Evolutionary conservation across 176 grass and related monocot species (phyloP).

Genomic region (Stipa capillata): DNA sequence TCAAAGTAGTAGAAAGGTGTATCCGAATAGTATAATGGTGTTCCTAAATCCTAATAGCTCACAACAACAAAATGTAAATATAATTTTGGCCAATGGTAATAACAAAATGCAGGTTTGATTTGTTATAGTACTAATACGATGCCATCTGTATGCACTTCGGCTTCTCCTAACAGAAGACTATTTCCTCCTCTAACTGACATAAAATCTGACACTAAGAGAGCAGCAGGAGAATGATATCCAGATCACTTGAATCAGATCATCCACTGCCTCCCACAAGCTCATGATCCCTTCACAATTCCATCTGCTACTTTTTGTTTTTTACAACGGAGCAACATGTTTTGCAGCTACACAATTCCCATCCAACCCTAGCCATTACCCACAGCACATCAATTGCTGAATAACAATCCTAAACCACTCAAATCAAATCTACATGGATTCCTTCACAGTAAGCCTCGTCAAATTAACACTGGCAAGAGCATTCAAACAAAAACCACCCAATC

Average conservation of each 20-base stretch:
- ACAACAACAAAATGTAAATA: not conserved
- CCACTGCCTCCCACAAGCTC: not conserved
- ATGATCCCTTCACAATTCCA: not conserved
- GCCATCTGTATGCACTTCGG: not conserved
- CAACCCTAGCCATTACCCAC: not conserved
- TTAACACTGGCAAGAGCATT: not conserved
- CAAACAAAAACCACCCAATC: not conserved
- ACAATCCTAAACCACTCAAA: conserved; percentile 3
- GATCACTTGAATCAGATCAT: not conserved
- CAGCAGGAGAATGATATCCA: not conserved
- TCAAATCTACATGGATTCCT: not conserved
- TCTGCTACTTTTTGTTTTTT: not conserved
- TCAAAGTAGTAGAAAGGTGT: not conserved
- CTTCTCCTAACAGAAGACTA: not conserved
- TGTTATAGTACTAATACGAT: not conserved
- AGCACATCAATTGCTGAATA: not conserved
- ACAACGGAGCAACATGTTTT: not conserved
- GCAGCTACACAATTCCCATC: not conserved
- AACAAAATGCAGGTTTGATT: not conserved
- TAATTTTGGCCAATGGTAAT: not conserved
- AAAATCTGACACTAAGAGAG: not conserved
- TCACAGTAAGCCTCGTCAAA: not conserved
- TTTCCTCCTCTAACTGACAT: not conserved
- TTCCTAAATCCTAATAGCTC: not conserved
- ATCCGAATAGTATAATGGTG: not conserved